Base-by-base conservation (phyloP, 2,329 filamentous ascomycete genomes). In the Colletotrichum lupini region DNA sequence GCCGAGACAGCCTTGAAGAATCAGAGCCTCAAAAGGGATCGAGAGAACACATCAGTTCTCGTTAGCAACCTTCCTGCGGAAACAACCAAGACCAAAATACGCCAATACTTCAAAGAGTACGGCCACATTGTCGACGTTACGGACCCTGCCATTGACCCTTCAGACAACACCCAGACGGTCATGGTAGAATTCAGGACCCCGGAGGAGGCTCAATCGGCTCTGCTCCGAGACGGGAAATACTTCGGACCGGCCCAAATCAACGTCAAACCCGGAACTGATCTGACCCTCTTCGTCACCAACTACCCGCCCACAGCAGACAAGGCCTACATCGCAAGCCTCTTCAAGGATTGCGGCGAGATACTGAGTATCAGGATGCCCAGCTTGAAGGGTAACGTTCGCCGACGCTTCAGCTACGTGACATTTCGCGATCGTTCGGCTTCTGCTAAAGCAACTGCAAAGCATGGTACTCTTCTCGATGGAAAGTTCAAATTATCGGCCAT, bases 391-490 rank as follows among this genome's bases (percentile, higher is more conserved):
- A 96, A 98, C 78, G 92, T 93, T 1, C 92, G 94, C 77, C 94
- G 97, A 37, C 93, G 97, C 28, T 99, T 99, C 84, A 98, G 95
- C 85, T 99, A 99, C 81, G 88, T 98, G 7, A 94, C 97, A n/a
- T 98, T 98, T 80, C 88, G 91, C 60, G 90, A 91, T 37, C 83
- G 88, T 3, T 87, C 88, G n/a, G 89, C 90, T 65, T 94, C 95
- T 0, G 87, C 90, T 52, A 90, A 89, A 61, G 95, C 95, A 1
- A 92, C 92, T 0, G 84, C 90, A 72, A 88, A 98, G 61, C 89
- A 98, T 78, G 93, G 93, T 30, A 92, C 88, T 69, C 81, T 91
- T 26, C 83, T 97, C 0, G 93, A 92, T 28, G 91, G 90, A 30
- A 89, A 90, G 32, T 92, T 92, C 76, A 91, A 89, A 76, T 87